Conservation (phyloP, 805 yeast species). For the Gaillardinia entomophila region DNA sequence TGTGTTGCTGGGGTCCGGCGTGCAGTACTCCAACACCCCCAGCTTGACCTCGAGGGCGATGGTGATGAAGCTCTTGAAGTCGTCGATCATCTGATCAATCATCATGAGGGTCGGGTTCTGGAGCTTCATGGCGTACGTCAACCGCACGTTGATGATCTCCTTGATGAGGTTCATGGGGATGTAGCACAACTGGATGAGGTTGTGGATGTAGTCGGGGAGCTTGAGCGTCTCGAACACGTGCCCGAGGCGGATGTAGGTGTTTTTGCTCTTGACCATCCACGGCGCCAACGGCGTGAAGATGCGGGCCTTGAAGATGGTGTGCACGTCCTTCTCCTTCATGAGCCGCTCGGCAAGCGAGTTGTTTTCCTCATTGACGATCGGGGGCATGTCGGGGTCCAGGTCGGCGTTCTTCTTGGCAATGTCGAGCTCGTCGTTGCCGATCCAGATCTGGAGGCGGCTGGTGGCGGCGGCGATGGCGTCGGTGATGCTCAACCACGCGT, state of each 20-base stretch:
- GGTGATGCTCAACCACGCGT: slow-evolving; percentile 78
- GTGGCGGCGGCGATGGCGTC: slow-evolving; percentile 61
- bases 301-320: slow-evolving; percentile 63
- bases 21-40: slow-evolving; percentile 55
- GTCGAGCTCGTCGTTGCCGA: slow-evolving; percentile 76
- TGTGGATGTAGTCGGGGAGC: slow-evolving; percentile 66
- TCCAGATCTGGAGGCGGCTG: slow-evolving; percentile 64
- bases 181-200: slow-evolving; percentile 56
- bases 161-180: slow-evolving; percentile 78
- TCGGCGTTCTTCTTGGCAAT: slow-evolving; percentile 30
- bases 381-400: background rate
- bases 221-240: slow-evolving; percentile 61
- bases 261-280: slow-evolving; percentile 76
- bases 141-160: slow-evolving; percentile 69
- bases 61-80: slow-evolving; percentile 69
- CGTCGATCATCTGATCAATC: slow-evolving; percentile 90
- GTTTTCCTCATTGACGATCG: slow-evolving; percentile 50
- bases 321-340: slow-evolving; percentile 73
- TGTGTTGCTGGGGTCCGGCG: slow-evolving; percentile 46
- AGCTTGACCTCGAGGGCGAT: slow-evolving; percentile 72
- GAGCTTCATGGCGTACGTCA: slow-evolving; percentile 71
- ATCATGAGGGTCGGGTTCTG: slow-evolving; percentile 89
- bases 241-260: slow-evolving; percentile 59
- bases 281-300: slow-evolving; percentile 68
- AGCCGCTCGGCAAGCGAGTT: slow-evolving; percentile 77